Evolutionary conservation across 495 filamentous ascomycete genomes (phyloP), one percentile per base, ranked within the genome.

Genomic region (Neurospora sp.): DNA sequence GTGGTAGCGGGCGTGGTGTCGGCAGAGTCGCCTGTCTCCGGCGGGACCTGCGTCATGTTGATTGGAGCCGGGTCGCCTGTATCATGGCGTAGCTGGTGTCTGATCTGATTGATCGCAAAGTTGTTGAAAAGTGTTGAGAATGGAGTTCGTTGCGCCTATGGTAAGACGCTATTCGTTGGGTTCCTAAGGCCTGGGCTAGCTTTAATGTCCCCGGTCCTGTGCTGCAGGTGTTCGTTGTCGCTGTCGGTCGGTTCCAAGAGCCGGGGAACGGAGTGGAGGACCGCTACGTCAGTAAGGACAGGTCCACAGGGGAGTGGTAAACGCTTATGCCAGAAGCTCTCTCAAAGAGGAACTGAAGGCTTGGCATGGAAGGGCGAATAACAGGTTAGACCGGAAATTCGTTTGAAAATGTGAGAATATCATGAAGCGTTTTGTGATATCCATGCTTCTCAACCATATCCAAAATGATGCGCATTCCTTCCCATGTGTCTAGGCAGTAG

Each of bases 41-140:
- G 83, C 82, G 81, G 77, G 75, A 77, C 80, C 77, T 84, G 82
- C 76, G 84, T 85, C 84, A 85, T 85, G 78, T 80, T 81, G 80
- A 77, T 78, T 72, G 71, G 59, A 70, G 43, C 43, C 69, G 71
- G 8, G 54, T 36, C 66, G 69, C 70, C 73, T 75, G 59, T 73
- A 75, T 79, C 80, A 81, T 81, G 73, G 76, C 76, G 74, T 39
- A 24, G 69, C 28, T 62, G 28, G 13, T 19, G 48, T 7, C 39
- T 3, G 70, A 43, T 59, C 42, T 19, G 21, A 62, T 31, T 34
- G 45, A 62, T 39, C 72, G 75, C 72, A 59, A 45, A 76, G 43
- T 11, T 9, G 38, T 36, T n/a, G 70, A 2, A 4, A 36, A 71
- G 70, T 21, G 28, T 36, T 40, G 31, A 70, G 28, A 42, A 62